Percentiles rank a stretch among this genome's conserved stretches.
phyloP scores from a whole-genome alignment of 495 filamentous ascomycete species.

The Rhypophila decipiens region DNA sequence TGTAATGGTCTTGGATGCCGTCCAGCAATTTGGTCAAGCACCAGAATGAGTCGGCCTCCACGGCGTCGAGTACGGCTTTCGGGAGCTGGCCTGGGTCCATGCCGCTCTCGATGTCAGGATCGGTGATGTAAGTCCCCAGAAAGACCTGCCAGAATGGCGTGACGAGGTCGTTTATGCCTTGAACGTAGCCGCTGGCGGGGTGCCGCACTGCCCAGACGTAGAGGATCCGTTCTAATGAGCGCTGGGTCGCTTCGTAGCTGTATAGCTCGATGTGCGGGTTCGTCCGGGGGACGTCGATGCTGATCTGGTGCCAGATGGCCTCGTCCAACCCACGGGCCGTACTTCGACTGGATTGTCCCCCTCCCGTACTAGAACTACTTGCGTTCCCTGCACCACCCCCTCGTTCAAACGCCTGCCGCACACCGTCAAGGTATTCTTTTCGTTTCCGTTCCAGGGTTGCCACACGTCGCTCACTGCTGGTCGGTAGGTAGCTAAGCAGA shows the following conservation, averaged over 20 bases:
- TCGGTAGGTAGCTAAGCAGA: constrained; percentile 88
- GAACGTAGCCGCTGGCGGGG: constrained; percentile 94
- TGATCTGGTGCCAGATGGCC: constrained; percentile 97
- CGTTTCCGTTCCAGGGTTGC: constrained; percentile 88
- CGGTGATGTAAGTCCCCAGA: constrained; percentile 86
- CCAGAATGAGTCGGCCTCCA: constrained; percentile 98
- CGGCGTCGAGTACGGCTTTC: constrained; percentile 84
- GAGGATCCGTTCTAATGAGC: constrained; percentile 86
- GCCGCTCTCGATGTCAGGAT: constrained; percentile 82
- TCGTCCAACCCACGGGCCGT: constrained; percentile 72
- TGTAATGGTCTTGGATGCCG: constrained; percentile 98
- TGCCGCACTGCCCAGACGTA: constrained; percentile 98
- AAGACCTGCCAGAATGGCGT: constrained; percentile 98
- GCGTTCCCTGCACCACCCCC: constrained; percentile 34
- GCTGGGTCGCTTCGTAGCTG: constrained; percentile 90
- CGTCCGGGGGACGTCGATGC: constrained; percentile 94
- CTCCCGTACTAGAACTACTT: constrained; percentile 25
- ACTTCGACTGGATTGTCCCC: not conserved
- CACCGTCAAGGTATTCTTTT: constrained; percentile 94
- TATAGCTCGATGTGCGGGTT: constrained; percentile 94
- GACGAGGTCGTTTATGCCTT: constrained; percentile 97
- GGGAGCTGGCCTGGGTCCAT: constrained; percentile 97
- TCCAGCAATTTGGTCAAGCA: constrained; percentile 94
- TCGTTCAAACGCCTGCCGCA: constrained; percentile 88
- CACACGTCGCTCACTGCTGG: constrained; percentile 85